Conservation (phyloP, 768 basidiomycete species). For the Lyophyllum shimeji region DNA sequence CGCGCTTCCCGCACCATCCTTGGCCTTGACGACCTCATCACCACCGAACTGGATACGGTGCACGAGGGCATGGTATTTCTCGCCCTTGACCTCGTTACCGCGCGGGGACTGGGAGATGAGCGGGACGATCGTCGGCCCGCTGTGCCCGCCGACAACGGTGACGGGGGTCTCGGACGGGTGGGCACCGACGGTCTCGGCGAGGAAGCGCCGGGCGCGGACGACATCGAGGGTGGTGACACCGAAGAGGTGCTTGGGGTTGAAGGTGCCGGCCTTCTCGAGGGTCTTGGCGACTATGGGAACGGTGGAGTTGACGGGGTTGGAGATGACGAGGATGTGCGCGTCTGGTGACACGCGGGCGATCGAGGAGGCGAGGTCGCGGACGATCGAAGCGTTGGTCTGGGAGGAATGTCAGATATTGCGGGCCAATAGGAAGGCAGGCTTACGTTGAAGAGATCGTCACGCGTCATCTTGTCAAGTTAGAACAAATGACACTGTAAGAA, state of each 20-base stretch:
- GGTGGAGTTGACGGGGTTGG: conserved; percentile 98
- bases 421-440: conserved; percentile 25
- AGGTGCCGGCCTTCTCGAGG: conserved; percentile 89
- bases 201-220: conserved; percentile 93
- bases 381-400: conserved; percentile 96
- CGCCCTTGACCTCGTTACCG: conserved; percentile 74
- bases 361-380: conserved; percentile 91
- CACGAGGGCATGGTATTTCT: conserved; percentile 75
- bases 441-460: conserved; percentile 95
- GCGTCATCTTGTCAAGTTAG: conserved; percentile 71
- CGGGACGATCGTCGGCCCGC: conserved; percentile 96
- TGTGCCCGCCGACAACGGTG: conserved; percentile 94
- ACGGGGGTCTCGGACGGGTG: conserved; percentile 68
- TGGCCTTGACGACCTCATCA: conserved; percentile 98
- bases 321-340: conserved; percentile 95
- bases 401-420: neutral
- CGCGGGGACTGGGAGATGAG: conserved; percentile 80
- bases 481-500: conserved; percentile 22
- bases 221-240: conserved; percentile 99
- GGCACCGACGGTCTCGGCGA: conserved; percentile 64
- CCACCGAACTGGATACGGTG: conserved; percentile 97
- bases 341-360: conserved; percentile 84
- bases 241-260: conserved; percentile 86
- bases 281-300: conserved; percentile 95
- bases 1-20: conserved; percentile 92